Base-by-base conservation (phyloP, 2,329 filamentous ascomycete genomes). In the Penicillium frequentans region DNA sequence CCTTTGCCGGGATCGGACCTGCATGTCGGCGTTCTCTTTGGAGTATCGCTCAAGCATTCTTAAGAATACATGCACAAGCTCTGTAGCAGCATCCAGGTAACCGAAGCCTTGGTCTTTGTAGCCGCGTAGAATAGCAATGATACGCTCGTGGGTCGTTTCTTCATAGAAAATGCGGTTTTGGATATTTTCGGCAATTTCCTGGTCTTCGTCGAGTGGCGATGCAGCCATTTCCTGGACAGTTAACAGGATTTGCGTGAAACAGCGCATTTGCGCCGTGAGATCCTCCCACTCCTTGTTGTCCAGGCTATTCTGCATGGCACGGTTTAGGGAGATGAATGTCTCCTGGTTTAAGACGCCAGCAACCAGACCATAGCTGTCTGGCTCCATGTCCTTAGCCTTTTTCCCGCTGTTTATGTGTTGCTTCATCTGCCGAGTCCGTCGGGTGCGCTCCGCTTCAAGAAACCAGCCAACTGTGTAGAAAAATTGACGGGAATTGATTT, bases 161-260 rank as follows among this genome's bases (percentile, higher is more conserved):
- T 99, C 95, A 76, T 99, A 99, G 73, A 99, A 99, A n/a, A 99
- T 91, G 59, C 93, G 90, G 67, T 90, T 96, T 52, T 96, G 86
- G 13, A 96, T 97, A 66, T 99, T 99, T 71, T 99, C 93, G 0
- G 95, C 93, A 71, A 99, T 98, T 66, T 98, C 95, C 70, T 96
- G 90, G 64, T 99, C 91, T n/a, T 97, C 93, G 61, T 97, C 93
- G 29, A 90, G 84, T 1, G 85, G 83, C 1, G 91, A 95, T 47
- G 90, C 86, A 1, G 87, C 82, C 93, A 99, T 98, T 59, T 96
- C 91, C 68, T 96, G 92, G 2, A 98, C 89, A 0, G 93, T 96
- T 26, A 96, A 82, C 21, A 96, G 81, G 63, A 98, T 95, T 70
- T 98, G 93, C 0, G 93, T 98, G 70, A 97, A 96, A 70, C 93